Conservation (phyloP, 2,329 filamentous ascomycete species). For the Paraphoma sp. region DNA sequence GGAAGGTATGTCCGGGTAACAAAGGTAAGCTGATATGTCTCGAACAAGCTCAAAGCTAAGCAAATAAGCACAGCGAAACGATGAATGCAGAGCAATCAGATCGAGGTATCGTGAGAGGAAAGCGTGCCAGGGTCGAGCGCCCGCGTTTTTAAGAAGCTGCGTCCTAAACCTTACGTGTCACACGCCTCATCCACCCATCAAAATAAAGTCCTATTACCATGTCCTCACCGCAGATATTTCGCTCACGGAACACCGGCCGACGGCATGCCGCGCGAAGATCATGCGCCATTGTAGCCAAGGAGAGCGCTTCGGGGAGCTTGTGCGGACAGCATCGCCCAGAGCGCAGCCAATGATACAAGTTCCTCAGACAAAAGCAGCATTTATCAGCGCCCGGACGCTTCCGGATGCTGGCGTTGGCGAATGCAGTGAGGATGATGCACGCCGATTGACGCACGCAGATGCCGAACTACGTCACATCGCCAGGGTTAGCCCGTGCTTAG, state of each 20-base stretch:
- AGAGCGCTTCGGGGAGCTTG: background rate
- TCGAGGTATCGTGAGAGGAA: background rate
- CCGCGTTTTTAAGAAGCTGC: background rate
- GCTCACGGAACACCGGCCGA: background rate
- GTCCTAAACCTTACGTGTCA: background rate
- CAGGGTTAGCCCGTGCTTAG: background rate
- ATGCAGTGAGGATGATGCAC: constrained; percentile 1
- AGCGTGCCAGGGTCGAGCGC: background rate
- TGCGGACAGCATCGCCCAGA: background rate
- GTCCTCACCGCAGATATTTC: background rate
- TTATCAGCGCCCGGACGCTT: constrained; percentile 3
- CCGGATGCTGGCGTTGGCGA: background rate
- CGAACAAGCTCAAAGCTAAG: background rate
- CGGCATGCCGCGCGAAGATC: background rate
- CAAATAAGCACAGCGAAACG: background rate
- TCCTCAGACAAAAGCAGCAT: background rate
- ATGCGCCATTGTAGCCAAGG: background rate
- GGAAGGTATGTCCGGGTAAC: background rate
- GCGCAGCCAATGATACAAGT: background rate
- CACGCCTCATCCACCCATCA: background rate
- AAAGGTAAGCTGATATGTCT: background rate
- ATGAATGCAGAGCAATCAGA: background rate
- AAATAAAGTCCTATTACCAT: background rate
- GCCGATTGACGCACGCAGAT: background rate
- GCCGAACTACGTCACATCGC: background rate